Evolutionary conservation across 306 rosid genomes (phyloP), one percentile per base, ranked within the genome.

Genomic region (Arachis hypogaea): DNA sequence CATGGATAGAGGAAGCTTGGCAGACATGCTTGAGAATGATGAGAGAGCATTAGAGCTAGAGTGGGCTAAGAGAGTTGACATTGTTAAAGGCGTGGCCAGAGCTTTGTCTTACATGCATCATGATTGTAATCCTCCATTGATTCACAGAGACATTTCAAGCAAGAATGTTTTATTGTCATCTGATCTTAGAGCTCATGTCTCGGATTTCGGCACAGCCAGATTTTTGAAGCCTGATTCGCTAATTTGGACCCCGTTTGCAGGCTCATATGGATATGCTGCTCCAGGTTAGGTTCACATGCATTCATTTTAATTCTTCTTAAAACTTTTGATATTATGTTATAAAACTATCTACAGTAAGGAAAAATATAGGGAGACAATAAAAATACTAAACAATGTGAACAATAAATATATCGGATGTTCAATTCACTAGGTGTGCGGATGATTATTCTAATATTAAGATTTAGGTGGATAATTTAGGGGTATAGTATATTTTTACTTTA

Each of bases 161-260:
- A 82, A 79, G 59, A 85, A 85, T 44, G 29, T 85, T 66, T 46
- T 85, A 41, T 22, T 85, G 36, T 80, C 79, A 38, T 47, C 36
- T 2, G 61, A 58, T 57, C 75, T 74, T 38, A 71, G 62, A 67
- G 81, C 85, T 55, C 85, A 50, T 44, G 65, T 84, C 68, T 68
- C 88, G 5, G 88, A 85, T 82, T 85, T 85, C 52, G 88, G 85
- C 16, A 84, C 83, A 11, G 85, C 85, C 10, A 75, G 78, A 63
- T 85, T 85, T 68, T 62, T 85, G 40, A 85, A 78, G 71, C 80
- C 64, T 3, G 68, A 85, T 16, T 63, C 85, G 0, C 54, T 80
- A 11, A 43, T 63, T 28, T 85, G 84, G 88, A 85, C 88, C 3
- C 5, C 86, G 3, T 72, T 85, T 73, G 86, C 82, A 0, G 86